A percentile compares a stretch with the other conserved stretches of the same genome.
Conservation (phyloP, 352 stramenopile genomes). For the Phytophthora boehmeriae region DNA sequence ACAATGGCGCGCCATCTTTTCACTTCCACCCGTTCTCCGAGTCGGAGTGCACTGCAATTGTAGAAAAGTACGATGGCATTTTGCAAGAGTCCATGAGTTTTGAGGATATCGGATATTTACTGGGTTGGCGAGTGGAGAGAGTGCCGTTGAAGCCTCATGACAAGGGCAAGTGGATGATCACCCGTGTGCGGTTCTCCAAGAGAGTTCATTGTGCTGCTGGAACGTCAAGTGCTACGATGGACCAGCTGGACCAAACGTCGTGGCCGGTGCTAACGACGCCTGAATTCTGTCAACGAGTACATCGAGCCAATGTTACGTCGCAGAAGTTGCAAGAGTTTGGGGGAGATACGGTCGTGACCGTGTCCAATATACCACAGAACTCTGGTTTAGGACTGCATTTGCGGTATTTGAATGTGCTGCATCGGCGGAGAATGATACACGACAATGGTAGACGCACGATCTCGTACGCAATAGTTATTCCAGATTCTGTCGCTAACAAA, state of each 20-base stretch:
- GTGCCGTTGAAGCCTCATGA: slow-evolving; percentile 12
- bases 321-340: slow-evolving; percentile 32
- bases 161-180: slow-evolving; percentile 16
- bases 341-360: slow-evolving; percentile 27
- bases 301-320: slow-evolving; percentile 17
- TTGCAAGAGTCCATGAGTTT: neutral
- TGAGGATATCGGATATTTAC: slow-evolving; percentile 18
- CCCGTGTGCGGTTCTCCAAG: slow-evolving; percentile 37
- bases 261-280: slow-evolving; percentile 28
- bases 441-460: slow-evolving; percentile 15
- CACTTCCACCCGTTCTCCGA: slow-evolving; percentile 32
- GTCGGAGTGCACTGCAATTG: slow-evolving; percentile 16
- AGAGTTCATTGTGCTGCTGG: slow-evolving; percentile 24
- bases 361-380: slow-evolving; percentile 20
- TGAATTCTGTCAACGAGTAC: slow-evolving; percentile 28
- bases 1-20: slow-evolving; percentile 24
- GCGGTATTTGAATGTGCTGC: slow-evolving; percentile 36
- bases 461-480: slow-evolving; percentile 30
- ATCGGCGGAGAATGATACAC: slow-evolving; percentile 14
- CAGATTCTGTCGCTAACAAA: slow-evolving; percentile 28
- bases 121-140: slow-evolving; percentile 35
- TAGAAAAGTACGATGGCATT: slow-evolving; percentile 21
- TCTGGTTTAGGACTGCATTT: slow-evolving; percentile 8
- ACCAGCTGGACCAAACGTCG: slow-evolving; percentile 22
- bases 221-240: slow-evolving; percentile 8